Base-by-base conservation (phyloP, 2,329 filamentous ascomycete species). In the Hymenoscyphus salicellus region DNA sequence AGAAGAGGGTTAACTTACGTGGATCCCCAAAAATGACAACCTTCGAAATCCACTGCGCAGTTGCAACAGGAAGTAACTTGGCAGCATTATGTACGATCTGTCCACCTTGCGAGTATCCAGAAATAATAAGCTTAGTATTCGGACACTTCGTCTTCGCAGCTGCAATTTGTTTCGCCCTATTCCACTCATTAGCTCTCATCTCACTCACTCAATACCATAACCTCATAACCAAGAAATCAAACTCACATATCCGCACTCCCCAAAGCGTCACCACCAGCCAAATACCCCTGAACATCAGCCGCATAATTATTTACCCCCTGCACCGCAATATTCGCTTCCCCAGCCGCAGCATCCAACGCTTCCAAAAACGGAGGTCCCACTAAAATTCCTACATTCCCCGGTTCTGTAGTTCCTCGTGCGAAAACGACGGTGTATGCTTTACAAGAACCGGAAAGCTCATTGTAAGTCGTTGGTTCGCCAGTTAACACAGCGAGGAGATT, bases 331-430 rank as follows among this genome's bases (percentile, higher is more conserved):
- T 46, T 60, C 2, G 58, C 36, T 28, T 38, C 68, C 16, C 75
- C 73, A 17, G 69, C 65, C 3, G 26, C 14, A 0, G 38, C 38
- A 52, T 70, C 70, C 33, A 75, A 63, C 1, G 72, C 69, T 26
- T 72, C 66, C 63, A 75, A 75, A 59, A 75, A 72, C 17, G 73
- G 72, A 8, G 75, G 74, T 5, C 75, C 75, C 5, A 73, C 73
- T 5, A 75, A 63, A 16, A 73, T 71, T 1, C 76, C 77, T 71
- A 83, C 78, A 71, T 82, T 81, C n/a, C 81, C 81, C 6, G 73
- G 69, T 67, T 83, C 81, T 16, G 77, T 79, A 14, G 80, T 82
- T 28, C 80, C 81, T 56, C 81, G 78, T 10, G 81, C 80, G 66
- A 80, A 83, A 57, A 83, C 79, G 59, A 83, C 79, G 30, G 81